phyloP scores from a whole-genome alignment of 2,329 filamentous ascomycete genomes.

The Cladosporium sp. region DNA sequence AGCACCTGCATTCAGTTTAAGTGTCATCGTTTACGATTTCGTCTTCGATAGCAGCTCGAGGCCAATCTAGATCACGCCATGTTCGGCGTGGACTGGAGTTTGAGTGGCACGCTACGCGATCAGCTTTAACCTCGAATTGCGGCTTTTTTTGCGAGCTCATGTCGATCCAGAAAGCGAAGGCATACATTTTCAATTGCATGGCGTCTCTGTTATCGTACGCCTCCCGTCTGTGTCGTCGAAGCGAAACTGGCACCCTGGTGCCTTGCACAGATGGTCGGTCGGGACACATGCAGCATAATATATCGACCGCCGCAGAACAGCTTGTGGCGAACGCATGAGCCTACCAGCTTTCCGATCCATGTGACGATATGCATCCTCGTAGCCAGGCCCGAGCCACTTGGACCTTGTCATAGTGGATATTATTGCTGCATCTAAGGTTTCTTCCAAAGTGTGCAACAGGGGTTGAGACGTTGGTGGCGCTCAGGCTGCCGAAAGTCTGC shows the following conservation, averaged over 20 bases:
- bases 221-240: background rate
- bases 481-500: background rate
- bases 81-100: background rate
- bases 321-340: background rate
- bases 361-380: background rate
- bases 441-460: constrained; percentile 5
- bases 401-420: background rate
- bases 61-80: background rate
- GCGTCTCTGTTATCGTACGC: background rate
- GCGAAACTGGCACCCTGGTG: background rate
- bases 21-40: background rate
- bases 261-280: background rate
- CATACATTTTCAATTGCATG: background rate
- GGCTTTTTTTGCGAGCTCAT: background rate
- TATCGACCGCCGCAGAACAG: background rate
- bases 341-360: background rate
- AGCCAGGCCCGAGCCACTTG: background rate
- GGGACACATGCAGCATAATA: background rate
- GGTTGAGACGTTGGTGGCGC: constrained; percentile 12
- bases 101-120: background rate
- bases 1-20: background rate
- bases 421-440: constrained; percentile 1
- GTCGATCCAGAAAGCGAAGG: background rate
- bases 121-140: background rate
- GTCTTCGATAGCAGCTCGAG: background rate